Evolutionary conservation across 2,329 filamentous ascomycete genomes (phyloP).

Genomic region (Neonectria hederae): DNA sequence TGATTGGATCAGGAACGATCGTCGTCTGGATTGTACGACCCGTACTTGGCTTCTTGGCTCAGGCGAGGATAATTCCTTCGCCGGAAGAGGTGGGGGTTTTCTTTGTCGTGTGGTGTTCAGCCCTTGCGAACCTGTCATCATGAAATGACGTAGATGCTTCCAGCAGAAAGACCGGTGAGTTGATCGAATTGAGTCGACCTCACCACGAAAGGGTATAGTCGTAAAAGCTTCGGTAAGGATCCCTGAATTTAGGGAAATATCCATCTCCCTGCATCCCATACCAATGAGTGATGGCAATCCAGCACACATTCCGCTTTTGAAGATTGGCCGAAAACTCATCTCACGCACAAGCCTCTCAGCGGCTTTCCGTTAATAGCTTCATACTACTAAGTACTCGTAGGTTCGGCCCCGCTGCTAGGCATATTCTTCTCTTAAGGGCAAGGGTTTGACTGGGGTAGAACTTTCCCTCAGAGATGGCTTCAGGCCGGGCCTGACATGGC

Average conservation of each 20-base stretch:
- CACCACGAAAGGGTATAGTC: conserved; percentile 3
- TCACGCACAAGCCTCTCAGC: conserved; percentile 24
- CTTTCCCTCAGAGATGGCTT: conserved; percentile 31
- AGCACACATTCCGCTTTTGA: conserved; percentile 21
- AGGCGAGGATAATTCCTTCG: conserved; percentile 1
- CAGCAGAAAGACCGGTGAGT: conserved; percentile 3
- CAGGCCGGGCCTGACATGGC: conserved; percentile 25
- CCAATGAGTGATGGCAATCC: conserved; percentile 17
- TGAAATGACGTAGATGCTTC: conserved; percentile 18
- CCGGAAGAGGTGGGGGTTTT: neutral
- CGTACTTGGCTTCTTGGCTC: neutral
- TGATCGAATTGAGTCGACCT: conserved; percentile 3
- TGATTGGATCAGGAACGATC: conserved; percentile 8
- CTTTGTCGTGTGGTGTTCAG: conserved; percentile 7
- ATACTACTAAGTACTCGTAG: neutral
- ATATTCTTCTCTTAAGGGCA: conserved; percentile 20
- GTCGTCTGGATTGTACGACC: neutral
- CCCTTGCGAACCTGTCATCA: conserved; percentile 9
- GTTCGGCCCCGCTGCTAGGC: conserved; percentile 1
- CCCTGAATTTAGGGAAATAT: conserved; percentile 1
- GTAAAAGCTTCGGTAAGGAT: conserved; percentile 5
- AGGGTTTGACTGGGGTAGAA: conserved; percentile 28
- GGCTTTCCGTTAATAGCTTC: conserved; percentile 20
- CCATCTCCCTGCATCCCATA: conserved; percentile 6
- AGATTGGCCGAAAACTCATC: conserved; percentile 11